These are phyloP conservation scores for Fragosphaeria purpurea DNA, from an alignment of 2,329 filamentous ascomycete genomes.

Conservation along the genomic window DNA sequence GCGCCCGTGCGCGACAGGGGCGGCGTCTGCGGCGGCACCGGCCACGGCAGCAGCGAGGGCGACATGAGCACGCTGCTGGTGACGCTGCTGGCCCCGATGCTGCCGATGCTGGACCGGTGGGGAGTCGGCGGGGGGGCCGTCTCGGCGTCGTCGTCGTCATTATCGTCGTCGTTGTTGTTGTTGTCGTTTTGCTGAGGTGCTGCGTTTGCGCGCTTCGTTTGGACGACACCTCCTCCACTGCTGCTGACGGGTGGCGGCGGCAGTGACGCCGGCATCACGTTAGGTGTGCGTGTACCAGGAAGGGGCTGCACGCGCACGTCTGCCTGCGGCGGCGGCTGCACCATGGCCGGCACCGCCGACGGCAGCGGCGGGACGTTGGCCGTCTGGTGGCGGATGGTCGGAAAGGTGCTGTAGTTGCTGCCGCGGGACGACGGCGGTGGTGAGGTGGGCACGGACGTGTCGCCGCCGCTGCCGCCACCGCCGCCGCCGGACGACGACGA, in stretches of 20 bases:
- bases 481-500: too few relatives aligned
- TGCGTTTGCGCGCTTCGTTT: too few relatives aligned
- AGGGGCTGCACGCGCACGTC: too few relatives aligned
- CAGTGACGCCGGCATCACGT: too few relatives aligned
- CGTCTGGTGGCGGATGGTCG: too few relatives aligned
- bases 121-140: neutral
- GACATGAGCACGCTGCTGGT: conserved; percentile 13
- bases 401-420: conserved; percentile 10
- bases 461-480: too few relatives aligned
- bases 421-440: neutral
- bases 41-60: conserved; percentile 9
- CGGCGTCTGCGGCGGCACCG: conserved; percentile 13
- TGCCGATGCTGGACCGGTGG: conserved; percentile 7
- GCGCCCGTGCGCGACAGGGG: conserved; percentile 3
- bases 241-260: too few relatives aligned
- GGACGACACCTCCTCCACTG: too few relatives aligned
- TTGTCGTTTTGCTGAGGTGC: too few relatives aligned
- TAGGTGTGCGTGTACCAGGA: too few relatives aligned
- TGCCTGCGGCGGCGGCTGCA: neutral
- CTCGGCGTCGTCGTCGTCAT: neutral
- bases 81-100: conserved; percentile 10
- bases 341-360: neutral
- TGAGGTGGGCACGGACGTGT: too few relatives aligned
- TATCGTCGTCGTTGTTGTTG: neutral
- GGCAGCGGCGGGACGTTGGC: neutral